Evolutionary conservation across 2,329 filamentous ascomycete species (phyloP), one percentile per base, ranked within the genome.

Genomic region (Aureobasidium sp.): DNA sequence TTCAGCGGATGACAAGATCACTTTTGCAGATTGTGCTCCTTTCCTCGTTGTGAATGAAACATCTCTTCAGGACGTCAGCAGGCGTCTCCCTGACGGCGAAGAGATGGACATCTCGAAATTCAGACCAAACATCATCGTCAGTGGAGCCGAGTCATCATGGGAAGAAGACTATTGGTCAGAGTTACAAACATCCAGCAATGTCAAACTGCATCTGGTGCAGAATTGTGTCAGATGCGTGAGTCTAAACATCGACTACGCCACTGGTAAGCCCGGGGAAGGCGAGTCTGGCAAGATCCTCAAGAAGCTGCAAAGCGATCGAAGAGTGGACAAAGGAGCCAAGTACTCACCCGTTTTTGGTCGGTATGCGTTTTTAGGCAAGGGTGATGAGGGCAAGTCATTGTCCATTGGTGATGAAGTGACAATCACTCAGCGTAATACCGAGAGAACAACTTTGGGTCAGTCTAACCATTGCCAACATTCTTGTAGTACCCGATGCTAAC

Each of bases 1-100:
- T 27, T 15, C 64, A 51, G 56, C 50, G 36, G 64, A 70, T 29
- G 64, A 69, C n/a, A 59, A 69, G 26, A 80, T 93, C 47, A 84
- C 83, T 2, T 94, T 93, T 74, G 83, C 85, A 42, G 90, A 94
- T 73, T 83, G 84, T 65, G 89, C 89, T 1, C 87, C 90, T 0
- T 89, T 88, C 71, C 81, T 96, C 15, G 74, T 96, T 27, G 81
- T 87, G 5, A 89, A 86, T 0, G 80, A 86, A 64, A 81, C 84
- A 2, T 94, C 89, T 1, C 80, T 92, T n/a, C 74, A 79, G 23
- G 80, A 89, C 67, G 82, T 95, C 51, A 84, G 82, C 37, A 63
- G 67, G 8, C 70, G 75, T 6, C 68, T 79, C 0, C 67, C 72
- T 0, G 69, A 70, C 0, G 72, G 70, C 13, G 66, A 72, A 52